Percentiles rank a stretch among this genome's conserved stretches.
Conservation (phyloP, 2,329 filamentous ascomycete genomes). For the Penicillium brasilianum region DNA sequence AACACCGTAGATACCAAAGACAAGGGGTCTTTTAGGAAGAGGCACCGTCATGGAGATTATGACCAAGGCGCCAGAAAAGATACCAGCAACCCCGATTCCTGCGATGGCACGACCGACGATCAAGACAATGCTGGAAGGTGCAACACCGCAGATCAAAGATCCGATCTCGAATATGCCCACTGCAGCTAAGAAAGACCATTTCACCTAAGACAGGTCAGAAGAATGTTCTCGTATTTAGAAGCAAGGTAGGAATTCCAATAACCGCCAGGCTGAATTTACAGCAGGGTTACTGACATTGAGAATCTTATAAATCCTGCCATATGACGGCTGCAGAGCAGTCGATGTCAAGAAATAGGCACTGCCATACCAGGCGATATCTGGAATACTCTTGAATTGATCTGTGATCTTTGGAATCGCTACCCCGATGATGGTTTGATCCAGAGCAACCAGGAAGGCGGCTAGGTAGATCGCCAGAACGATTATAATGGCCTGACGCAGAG, state of each 20-base stretch:
- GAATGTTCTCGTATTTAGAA: background rate
- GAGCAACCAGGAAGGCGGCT: slow-evolving; percentile 32
- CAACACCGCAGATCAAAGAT: slow-evolving; percentile 41
- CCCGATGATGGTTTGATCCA: slow-evolving; percentile 29
- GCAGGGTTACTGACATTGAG: slow-evolving; percentile 33
- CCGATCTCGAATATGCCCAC: slow-evolving; percentile 36
- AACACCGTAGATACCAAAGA: slow-evolving; percentile 54
- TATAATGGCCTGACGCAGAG: slow-evolving; percentile 23
- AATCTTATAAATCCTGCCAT: slow-evolving; percentile 46
- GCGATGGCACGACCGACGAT: slow-evolving; percentile 46
- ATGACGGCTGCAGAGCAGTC: slow-evolving; percentile 33
- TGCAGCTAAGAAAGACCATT: slow-evolving; percentile 41
- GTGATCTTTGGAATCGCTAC: slow-evolving; percentile 24
- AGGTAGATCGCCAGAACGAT: slow-evolving; percentile 33
- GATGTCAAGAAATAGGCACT: slow-evolving; percentile 23
- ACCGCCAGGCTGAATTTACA: background rate
- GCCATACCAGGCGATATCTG: slow-evolving; percentile 26
- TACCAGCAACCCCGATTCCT: slow-evolving; percentile 42
- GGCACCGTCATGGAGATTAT: slow-evolving; percentile 51
- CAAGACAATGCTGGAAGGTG: slow-evolving; percentile 39
- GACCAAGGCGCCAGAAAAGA: slow-evolving; percentile 37
- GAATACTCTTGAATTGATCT: slow-evolving; percentile 21
- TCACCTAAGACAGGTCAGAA: slow-evolving; percentile 31
- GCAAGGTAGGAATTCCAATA: background rate
- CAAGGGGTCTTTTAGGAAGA: slow-evolving; percentile 57